Conservation (phyloP, 176 grass and related monocot genomes). For the Bolboschoenus planiculmis region DNA sequence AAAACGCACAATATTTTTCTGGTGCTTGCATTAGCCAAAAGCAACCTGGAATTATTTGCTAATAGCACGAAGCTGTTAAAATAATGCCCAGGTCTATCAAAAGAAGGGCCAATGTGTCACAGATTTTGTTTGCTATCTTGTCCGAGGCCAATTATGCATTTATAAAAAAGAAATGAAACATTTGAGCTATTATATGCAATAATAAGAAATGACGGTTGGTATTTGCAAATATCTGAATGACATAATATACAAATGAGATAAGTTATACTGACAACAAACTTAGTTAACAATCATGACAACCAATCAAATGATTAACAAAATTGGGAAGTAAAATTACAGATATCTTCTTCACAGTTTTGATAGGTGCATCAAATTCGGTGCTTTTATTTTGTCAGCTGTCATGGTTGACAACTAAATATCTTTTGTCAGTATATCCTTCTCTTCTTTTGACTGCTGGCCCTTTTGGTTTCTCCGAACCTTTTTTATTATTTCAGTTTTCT, state of each 20-base stretch:
- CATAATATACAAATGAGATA: neutral
- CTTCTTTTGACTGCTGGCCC: neutral
- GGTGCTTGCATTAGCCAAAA: neutral
- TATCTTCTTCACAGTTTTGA: neutral
- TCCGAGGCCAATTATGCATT: neutral
- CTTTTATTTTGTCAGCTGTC: neutral
- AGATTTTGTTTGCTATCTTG: neutral
- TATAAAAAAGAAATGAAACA: neutral
- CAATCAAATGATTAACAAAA: neutral
- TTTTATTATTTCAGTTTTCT: constrained; percentile 52
- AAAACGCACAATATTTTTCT: neutral
- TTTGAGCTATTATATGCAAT: neutral
- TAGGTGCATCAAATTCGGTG: neutral
- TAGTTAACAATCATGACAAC: neutral
- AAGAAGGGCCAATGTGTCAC: neutral
- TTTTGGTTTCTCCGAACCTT: neutral
- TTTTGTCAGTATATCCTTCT: neutral
- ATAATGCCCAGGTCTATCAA: neutral
- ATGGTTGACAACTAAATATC: neutral
- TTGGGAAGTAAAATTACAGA: neutral
- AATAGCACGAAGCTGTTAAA: neutral
- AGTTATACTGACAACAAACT: neutral
- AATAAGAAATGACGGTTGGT: neutral
- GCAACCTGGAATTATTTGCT: neutral
- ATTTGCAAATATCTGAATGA: neutral